These are phyloP conservation scores for Lodderomyces oxycetoniae DNA, from an alignment of 1,139 yeast species.

Conservation along the genomic window DNA sequence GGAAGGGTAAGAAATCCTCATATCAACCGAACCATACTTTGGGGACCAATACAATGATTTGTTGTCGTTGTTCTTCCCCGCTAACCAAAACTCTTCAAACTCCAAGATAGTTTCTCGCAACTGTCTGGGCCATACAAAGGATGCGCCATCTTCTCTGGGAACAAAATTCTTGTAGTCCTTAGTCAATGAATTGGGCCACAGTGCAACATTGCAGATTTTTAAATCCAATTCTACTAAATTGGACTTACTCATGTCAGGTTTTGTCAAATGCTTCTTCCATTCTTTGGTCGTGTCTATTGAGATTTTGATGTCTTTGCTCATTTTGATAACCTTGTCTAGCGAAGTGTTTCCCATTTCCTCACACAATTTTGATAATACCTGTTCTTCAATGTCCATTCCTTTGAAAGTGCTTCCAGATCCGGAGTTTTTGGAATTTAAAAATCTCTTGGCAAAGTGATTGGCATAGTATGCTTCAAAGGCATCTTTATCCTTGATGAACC, in stretches of 20 bases:
- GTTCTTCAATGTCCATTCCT: constrained; percentile 64
- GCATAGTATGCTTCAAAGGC: constrained; percentile 83
- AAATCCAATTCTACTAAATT: constrained; percentile 41
- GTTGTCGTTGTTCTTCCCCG: constrained; percentile 62
- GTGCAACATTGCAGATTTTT: constrained; percentile 50
- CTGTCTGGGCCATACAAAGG: constrained; percentile 40
- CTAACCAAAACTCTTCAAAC: constrained; percentile 43
- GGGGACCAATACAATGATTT: constrained; percentile 81
- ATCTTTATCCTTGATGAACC: constrained; percentile 78
- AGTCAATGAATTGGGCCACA: constrained; percentile 50
- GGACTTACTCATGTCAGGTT: constrained; percentile 16
- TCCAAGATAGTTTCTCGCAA: constrained; percentile 33
- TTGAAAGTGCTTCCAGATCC: constrained; percentile 14
- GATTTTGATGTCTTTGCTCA: constrained; percentile 77
- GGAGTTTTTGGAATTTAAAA: constrained; percentile 48
- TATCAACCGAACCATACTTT: constrained; percentile 75
- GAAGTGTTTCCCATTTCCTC: constrained; percentile 80
- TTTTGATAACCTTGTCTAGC: constrained; percentile 76
- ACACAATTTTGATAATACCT: constrained; percentile 63
- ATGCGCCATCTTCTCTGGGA: constrained; percentile 26
- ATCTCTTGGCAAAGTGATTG: constrained; percentile 82
- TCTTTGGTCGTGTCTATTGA: constrained; percentile 58
- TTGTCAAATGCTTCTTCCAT: constrained; percentile 35
- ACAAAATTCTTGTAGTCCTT: constrained; percentile 51
- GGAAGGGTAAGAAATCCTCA: constrained; percentile 61